Evolutionary conservation across 2,329 filamentous ascomycete species (phyloP), one percentile per base, ranked within the genome.

Genomic region (Aspergillus fumigatiaffinis): DNA sequence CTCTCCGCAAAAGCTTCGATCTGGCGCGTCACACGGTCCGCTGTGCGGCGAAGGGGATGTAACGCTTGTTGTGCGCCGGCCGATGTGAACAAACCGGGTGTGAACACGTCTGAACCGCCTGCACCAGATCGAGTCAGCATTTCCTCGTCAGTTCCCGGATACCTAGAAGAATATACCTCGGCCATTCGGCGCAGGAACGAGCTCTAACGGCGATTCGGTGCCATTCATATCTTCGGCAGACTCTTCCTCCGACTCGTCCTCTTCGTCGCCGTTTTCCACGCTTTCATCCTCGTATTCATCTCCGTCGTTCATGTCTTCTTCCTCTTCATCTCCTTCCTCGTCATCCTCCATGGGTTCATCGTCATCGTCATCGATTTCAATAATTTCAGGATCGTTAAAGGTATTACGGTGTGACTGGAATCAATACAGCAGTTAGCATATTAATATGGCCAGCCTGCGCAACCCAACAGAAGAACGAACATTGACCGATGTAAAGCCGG

Each of bases 1-100:
- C 85, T 84, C 69, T 89, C 88, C 41, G 92, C 92, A 70, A 97
- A 97, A 48, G 86, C 83, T 76, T 96, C 91, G 58, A 96, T 90
- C 74, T 96, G 91, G 60, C 87, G 85, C 52, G 89, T 89, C 32
- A 90, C 86, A 47, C 84, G 82, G 63, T 90, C 84, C 59, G 85
- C 86, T 64, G 86, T 85, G 62, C 83, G 80, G 70, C 84, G 84
- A 62, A 89, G 76, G 20, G 84, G 84, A 63, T 84, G 81, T 29
- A 87, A 73, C 32, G 80, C 79, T 65, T 83, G 76, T 54, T 77
- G 76, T 21, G 81, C 74, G 60, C 79, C 77, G 25, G 78, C 75
- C 17, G 76, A 73, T 35, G 78, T 79, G 54, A 78, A 75, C 42
- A 77, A 68, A 32, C 69, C 65, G 20, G 70, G 69, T 7, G 70